These are phyloP conservation scores for Exophiala alcalophila DNA, from an alignment of 2,329 filamentous ascomycete genomes.

Conservation along the genomic window DNA sequence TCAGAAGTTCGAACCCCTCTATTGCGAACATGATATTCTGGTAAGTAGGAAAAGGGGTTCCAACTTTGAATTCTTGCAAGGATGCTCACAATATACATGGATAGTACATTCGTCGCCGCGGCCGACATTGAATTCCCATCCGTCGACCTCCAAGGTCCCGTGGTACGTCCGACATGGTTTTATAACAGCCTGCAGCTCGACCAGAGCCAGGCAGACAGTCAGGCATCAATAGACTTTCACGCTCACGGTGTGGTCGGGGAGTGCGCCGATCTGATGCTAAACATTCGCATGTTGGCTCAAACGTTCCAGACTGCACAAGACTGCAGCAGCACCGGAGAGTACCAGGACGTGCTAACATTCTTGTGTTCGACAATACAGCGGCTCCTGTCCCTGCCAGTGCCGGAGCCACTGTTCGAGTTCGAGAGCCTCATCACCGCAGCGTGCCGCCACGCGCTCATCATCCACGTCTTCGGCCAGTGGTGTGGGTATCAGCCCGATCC, in stretches of 20 bases:
- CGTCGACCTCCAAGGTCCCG: slow-evolving; percentile 1
- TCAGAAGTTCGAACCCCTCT: slow-evolving; percentile 8
- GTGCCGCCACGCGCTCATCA: slow-evolving; percentile 11
- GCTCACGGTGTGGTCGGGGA: slow-evolving; percentile 5
- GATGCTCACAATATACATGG: background rate
- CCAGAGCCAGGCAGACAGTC: background rate
- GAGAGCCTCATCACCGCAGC: slow-evolving; percentile 7
- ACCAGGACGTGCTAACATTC: slow-evolving; percentile 11
- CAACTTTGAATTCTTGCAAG: background rate
- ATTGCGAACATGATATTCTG: slow-evolving; percentile 11
- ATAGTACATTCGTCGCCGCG: slow-evolving; percentile 9
- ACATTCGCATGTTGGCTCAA: slow-evolving; percentile 9
- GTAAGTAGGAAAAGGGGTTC: background rate
- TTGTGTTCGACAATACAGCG: slow-evolving; percentile 10
- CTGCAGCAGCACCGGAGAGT: slow-evolving; percentile 8
- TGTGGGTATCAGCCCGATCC: slow-evolving; percentile 12
- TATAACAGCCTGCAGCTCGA: slow-evolving; percentile 6
- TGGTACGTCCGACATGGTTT: slow-evolving; percentile 10
- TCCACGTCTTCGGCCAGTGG: slow-evolving; percentile 12
- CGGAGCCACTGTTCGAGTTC: slow-evolving; percentile 4
- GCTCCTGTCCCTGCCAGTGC: slow-evolving; percentile 9
- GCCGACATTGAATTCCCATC: slow-evolving; percentile 10
- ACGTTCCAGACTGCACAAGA: slow-evolving; percentile 13
- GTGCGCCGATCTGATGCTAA: slow-evolving; percentile 12
- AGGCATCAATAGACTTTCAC: slow-evolving; percentile 5